Evolutionary conservation across 139 green algal species (phyloP), one percentile per base, ranked within the genome.

Genomic region (Deuterostichococcus epilithicus): DNA sequence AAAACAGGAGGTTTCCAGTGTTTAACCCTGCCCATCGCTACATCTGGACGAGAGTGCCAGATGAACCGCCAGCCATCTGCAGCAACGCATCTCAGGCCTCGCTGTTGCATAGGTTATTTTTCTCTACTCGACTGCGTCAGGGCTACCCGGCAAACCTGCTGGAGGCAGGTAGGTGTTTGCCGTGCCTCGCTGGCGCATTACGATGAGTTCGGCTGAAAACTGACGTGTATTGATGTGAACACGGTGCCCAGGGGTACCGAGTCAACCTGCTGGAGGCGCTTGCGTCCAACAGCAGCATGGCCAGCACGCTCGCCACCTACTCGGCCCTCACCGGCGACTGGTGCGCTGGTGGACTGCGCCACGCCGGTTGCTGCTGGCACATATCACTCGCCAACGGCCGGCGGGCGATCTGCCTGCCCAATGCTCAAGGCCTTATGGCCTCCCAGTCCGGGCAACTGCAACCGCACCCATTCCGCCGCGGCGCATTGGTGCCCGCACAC

Each of bases 201-300:
- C 76, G 76, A 52, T 65, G 39, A 3, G 60, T 1, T 5, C 4
- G n/a, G n/a, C n/a, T n/a, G 2, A 26, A 81, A 70, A 63, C 70
- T 58, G 45, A 23, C 65, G 45, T 65, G 70, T 18, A 15, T 35
- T 15, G 18, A 67, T 58, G 70, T 13, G 20, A 33, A 15, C 28
- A 13, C 6, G 8, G 20, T 39, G 32, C 73, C 75, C 74, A 86
- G 76, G 68, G 68, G 2, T 74, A 84, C 1, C 77, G 81, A 1
- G 70, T 82, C n/a, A 73, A 65, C 23, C 78, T 94, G 52, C 78
- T 94, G 34, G 72, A 77, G 20, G 72, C 74, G 2, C 58, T 86
- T 20, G 72, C 78, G 42, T 84, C 70, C 73, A 93, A 94, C 80
- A 78, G 75, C 39, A 79, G 77, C 34, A 82, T 93, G 80, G 85